Conservation (phyloP, 345 rosid genomes). For the Ceriops zippeliana region DNA sequence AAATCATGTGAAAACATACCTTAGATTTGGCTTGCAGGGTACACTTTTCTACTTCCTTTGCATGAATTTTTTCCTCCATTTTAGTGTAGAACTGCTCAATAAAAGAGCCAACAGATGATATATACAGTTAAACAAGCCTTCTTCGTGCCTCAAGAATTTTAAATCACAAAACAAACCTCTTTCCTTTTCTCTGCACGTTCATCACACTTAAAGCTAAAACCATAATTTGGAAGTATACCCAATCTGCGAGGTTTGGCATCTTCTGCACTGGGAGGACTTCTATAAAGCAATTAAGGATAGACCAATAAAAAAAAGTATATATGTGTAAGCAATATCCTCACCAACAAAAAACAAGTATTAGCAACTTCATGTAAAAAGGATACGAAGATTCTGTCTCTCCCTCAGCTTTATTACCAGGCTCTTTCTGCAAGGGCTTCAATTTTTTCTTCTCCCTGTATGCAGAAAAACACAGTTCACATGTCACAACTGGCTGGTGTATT, state of each 20-base stretch:
- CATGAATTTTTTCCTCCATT: slow-evolving; percentile 97
- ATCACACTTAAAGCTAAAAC: slow-evolving; percentile 94
- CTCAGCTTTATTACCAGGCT: slow-evolving; percentile 46
- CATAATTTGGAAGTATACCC: slow-evolving; percentile 88
- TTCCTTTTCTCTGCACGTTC: slow-evolving; percentile 97
- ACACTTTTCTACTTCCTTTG: slow-evolving; percentile 76
- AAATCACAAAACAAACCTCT: slow-evolving; percentile 59
- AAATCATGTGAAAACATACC: slow-evolving; percentile 35
- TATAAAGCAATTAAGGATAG: slow-evolving; percentile 36
- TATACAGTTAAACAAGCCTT: slow-evolving; percentile 5
- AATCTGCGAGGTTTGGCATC: slow-evolving; percentile 62
- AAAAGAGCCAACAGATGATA: slow-evolving; percentile 12
- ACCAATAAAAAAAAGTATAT: neutral
- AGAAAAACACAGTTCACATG: slow-evolving; percentile 26
- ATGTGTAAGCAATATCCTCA: neutral
- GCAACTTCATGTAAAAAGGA: slow-evolving; percentile 40
- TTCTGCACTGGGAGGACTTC: slow-evolving; percentile 63
- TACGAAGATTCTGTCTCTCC: slow-evolving; percentile 67
- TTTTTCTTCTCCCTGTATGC: slow-evolving; percentile 61
- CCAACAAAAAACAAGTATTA: slow-evolving; percentile 15
- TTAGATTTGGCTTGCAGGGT: slow-evolving; percentile 88
- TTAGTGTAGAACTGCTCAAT: slow-evolving; percentile 75
- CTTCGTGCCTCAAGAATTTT: slow-evolving; percentile 5
- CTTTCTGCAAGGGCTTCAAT: slow-evolving; percentile 58
- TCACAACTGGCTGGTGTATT: neutral